Base-by-base conservation (phyloP, 768 basidiomycete genomes). In the Serendipita indica region DNA sequence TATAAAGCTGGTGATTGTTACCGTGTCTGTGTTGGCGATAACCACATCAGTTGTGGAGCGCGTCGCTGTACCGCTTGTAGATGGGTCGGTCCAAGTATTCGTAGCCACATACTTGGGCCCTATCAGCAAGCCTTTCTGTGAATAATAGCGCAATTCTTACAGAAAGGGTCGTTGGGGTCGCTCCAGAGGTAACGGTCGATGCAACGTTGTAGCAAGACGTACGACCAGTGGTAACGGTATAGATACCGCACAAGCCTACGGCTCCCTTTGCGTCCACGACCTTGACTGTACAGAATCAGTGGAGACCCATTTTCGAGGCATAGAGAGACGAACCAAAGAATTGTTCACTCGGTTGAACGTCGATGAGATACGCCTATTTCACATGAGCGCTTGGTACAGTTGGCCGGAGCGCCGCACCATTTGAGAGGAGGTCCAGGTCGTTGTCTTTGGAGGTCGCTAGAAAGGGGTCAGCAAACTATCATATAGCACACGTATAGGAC, bases 361-460 rank as follows among this genome's bases (percentile, higher is more conserved):
- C 49, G 16, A 54, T 54, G 7, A 28, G 20, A n/a, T 54, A 54
- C 49, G 49, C 20, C 49, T 54, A 10, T 27, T 16, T 16, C n/a
- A 27, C 49, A 32, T 20, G 7, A 12, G 16, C n/a, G 30, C 20
- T 32, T 22, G 25, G 7, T 46, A 27, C 43, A 27, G n/a, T 18
- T 18, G 16, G 30, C 3, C 20, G 49, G 49, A 54, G 10, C 7
- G 12, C 25, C 10, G 20, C 30, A 54, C 49, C 49, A 54, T 54
- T 30, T 25, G 20, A 32, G 10, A 18, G 7, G 49, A 22, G 20
- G 49, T 54, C 49, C 49, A 54, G 20, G 49, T 54, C n/a, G 49
- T 54, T 16, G 49, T 54, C 30, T 54, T 54, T 14, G 49, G 49
- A 7, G 49, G 49, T 10, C 49, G 49, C 49, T 54, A 28, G 22